Evolutionary conservation across 768 basidiomycete genomes (phyloP), one percentile per base, ranked within the genome.

Genomic region (Hemileccinum rubropunctum): DNA sequence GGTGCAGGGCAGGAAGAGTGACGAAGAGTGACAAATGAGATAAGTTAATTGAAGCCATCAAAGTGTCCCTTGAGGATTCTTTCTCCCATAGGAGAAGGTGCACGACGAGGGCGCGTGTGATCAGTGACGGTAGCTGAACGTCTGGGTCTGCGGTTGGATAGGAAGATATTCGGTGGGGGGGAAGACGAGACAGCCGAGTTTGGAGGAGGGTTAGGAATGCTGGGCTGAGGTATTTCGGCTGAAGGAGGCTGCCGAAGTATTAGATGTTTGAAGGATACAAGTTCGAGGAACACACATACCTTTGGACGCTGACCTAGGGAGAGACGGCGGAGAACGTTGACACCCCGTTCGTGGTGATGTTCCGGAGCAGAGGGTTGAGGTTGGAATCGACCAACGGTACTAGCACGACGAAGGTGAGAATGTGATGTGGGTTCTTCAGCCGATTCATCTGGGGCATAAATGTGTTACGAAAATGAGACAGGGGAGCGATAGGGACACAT

Each of bases 31-130:
- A 10, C 47, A 42, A 49, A 45, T 35, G 45, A 12, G 32, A 46
- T 49, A 45, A 48, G 34, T 78, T 70, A 91, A 63, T 89, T 88
- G 76, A 93, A 93, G 42, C 91, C 86, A 63, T 93, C 91, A 58
- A 92, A 93, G 60, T 93, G 91, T 9, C 91, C 91, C 74, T 89
- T 93, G 58, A 93, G 78, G 52, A 93, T 91, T 51, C 91, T 77
- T 70, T 93, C 91, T 55, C 90, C 91, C 91, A 91, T 92, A 6
- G 90, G 90, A 34, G 88, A 90, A 17, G 89, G 90, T 3, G 86
- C 88, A 53, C 82, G 74, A 48, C 79, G 82, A 10, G 76, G 76
- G 43, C 76, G 77, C 13, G 75, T 71, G 42, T 66, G 62, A 37
- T 76, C 77, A 8, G 44, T 52, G 47, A 84, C 63, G 17, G 84